A percentile compares a stretch with the other conserved stretches of the same genome.
Conservation (phyloP, 257 asterid species). For the Petrea volubilis region DNA sequence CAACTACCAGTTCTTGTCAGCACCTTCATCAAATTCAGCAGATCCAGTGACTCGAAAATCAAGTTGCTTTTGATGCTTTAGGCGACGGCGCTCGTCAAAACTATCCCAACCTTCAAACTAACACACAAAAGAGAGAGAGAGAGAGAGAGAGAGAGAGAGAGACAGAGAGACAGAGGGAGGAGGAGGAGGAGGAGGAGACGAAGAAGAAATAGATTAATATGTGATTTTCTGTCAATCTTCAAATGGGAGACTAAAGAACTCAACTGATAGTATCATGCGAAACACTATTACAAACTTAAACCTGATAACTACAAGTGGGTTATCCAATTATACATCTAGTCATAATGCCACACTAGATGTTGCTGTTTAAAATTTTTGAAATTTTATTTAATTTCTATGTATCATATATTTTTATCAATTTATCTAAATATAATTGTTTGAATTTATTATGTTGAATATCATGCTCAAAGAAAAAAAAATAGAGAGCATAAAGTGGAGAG, state of each 20-base stretch:
- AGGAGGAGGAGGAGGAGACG: too few species aligned
- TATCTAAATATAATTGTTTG: too few species aligned
- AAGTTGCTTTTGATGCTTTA: constrained; percentile 90
- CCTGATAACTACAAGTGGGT: not conserved
- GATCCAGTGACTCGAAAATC: constrained; percentile 76
- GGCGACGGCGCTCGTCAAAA: constrained; percentile 76
- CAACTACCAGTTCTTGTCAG: constrained; percentile 63
- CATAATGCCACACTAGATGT: too few species aligned
- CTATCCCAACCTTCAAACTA: constrained; percentile 94
- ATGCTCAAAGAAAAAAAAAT: too few species aligned
- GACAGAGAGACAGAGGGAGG: too few species aligned
- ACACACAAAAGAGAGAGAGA: too few species aligned
- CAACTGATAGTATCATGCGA: not conserved
- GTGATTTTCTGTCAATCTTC: not conserved
- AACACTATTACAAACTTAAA: not conserved
- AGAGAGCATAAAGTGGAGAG: too few species aligned
- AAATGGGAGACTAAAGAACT: not conserved
- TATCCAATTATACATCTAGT: not conserved
- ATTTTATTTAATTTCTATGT: too few species aligned
- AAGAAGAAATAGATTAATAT: not conserved
- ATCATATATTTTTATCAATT: too few species aligned
- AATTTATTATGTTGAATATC: too few species aligned
- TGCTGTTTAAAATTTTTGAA: too few species aligned
- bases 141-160: too few species aligned
- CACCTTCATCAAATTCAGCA: constrained; percentile 91